phyloP scores from a whole-genome alignment of 2,329 filamentous ascomycete genomes.

The Microdochium trichocladiopsis region DNA sequence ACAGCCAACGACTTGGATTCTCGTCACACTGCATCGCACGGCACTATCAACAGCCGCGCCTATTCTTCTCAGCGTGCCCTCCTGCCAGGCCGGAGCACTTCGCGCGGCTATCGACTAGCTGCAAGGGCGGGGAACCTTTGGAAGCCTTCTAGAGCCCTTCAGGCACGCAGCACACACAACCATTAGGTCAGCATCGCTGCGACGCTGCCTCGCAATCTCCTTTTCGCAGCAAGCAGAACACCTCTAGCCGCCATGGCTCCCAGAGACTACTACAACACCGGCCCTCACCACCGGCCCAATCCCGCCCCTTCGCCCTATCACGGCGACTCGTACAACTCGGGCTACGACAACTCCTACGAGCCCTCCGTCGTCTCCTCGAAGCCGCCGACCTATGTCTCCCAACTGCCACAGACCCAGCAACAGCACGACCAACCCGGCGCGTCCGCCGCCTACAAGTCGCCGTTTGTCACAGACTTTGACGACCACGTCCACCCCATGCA shows the following conservation, averaged over 20 bases:
- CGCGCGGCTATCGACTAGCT: no score
- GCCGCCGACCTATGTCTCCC: slow-evolving; percentile 31
- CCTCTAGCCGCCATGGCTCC: slow-evolving; percentile 41
- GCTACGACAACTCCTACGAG: slow-evolving; percentile 17
- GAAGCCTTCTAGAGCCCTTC: background rate
- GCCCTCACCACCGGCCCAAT: slow-evolving; percentile 24
- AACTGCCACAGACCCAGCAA: slow-evolving; percentile 20
- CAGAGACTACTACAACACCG: slow-evolving; percentile 58
- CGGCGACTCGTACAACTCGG: slow-evolving; percentile 24
- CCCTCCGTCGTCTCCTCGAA: slow-evolving; percentile 35
- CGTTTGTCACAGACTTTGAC: slow-evolving; percentile 62
- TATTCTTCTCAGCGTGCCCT: no score
- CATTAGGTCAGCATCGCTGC: background rate
- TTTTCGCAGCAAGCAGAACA: background rate
- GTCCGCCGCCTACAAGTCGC: slow-evolving; percentile 32
- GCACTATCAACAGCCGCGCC: no score
- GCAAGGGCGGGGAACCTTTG: background rate
- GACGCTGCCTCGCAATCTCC: background rate
- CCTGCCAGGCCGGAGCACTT: no score
- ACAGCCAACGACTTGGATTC: no score
- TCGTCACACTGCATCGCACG: no score
- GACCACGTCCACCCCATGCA: slow-evolving; percentile 53
- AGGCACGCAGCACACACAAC: background rate
- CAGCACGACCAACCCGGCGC: slow-evolving; percentile 19
- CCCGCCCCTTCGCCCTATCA: slow-evolving; percentile 31